A percentile compares a stretch with the other conserved stretches of the same genome.
These are phyloP conservation scores for Cetraspora pellucida DNA, from an alignment of 192 early-diverging fungal species.

Conservation along the genomic window DNA sequence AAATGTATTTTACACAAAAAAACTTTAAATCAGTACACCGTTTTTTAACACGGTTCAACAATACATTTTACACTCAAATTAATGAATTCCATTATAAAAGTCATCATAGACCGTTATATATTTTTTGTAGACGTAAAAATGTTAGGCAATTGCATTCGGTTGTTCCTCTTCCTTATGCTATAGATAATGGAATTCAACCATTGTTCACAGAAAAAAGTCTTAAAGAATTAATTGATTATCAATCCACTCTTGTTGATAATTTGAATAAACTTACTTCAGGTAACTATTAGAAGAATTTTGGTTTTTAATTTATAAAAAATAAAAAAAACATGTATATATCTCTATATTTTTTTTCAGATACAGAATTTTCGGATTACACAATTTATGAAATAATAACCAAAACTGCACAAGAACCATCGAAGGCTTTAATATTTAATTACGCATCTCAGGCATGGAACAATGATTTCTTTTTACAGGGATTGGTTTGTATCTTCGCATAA, in stretches of 20 bases:
- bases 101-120: too few species aligned
- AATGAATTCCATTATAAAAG: too few species aligned
- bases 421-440: slow-evolving; percentile 47
- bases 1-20: too few species aligned
- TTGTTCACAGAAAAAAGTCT: slow-evolving; percentile 38
- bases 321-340: too few species aligned
- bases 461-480: slow-evolving; percentile 48
- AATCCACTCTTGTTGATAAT: slow-evolving; percentile 38
- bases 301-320: not conserved
- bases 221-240: slow-evolving; percentile 43
- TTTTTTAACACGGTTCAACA: too few species aligned
- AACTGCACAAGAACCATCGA: slow-evolving; percentile 40
- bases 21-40: too few species aligned
- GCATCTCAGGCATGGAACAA: slow-evolving; percentile 52
- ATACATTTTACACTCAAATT: too few species aligned
- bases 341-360: slow-evolving; percentile 11
- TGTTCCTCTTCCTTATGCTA: slow-evolving; percentile 35
- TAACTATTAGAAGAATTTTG: not conserved
- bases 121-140: too few species aligned
- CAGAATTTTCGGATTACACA: slow-evolving; percentile 39
- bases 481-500: slow-evolving; percentile 32
- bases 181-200: slow-evolving; percentile 35
- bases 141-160: not conserved
- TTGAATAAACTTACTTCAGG: slow-evolving; percentile 47
- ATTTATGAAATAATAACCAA: slow-evolving; percentile 42